Evolutionary conservation across 768 basidiomycete species (phyloP), one percentile per base, ranked within the genome.

Genomic region (Dendrothele bispora): DNA sequence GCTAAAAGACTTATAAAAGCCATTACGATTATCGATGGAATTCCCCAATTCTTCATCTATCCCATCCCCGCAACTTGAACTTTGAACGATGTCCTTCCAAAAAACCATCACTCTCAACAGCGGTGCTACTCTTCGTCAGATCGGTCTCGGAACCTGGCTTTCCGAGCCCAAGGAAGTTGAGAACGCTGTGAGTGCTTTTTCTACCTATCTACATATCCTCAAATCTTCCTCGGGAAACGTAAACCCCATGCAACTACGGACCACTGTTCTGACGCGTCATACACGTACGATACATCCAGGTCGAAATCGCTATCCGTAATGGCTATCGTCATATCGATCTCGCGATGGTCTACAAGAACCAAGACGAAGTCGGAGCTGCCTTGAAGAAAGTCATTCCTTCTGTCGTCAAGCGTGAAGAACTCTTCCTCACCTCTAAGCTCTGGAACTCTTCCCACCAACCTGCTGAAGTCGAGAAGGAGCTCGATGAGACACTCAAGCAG

Each of bases 301-400:
- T 89, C 42, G 86, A 88, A 63, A 72, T 74, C 55, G 91, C 91
- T 24, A 75, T 94, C 27, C 72, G 76, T 43, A 76, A 78, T 55
- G 90, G 90, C 1, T 93, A 92, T 64, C 76, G 88, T 40, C 91
- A 95, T 66, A 79, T 95, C 54, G 91, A 95, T 65, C 77, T 88
- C 17, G 91, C 91, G 3, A 78, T 79, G 78, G 72, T 88, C 39
- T 93, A 93, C 66, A 61, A 72, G 52, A 94, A 93, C 65, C 91
- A 91, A 64, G 73, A 82, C 48, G 88, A 87, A 66, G 81, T 89
- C 46, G 85, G 88, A 4, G 72, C 74, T 3, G 86, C 86, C 2
- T 72, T 91, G 59, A 84, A 85, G 66, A 86, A 86, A 60, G 79
- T 91, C 60, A 82, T 90, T 50, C 83, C 83, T 1, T 78, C 79